Conservation (phyloP, 257 asterid species). For the Capsicum rhomboideum region DNA sequence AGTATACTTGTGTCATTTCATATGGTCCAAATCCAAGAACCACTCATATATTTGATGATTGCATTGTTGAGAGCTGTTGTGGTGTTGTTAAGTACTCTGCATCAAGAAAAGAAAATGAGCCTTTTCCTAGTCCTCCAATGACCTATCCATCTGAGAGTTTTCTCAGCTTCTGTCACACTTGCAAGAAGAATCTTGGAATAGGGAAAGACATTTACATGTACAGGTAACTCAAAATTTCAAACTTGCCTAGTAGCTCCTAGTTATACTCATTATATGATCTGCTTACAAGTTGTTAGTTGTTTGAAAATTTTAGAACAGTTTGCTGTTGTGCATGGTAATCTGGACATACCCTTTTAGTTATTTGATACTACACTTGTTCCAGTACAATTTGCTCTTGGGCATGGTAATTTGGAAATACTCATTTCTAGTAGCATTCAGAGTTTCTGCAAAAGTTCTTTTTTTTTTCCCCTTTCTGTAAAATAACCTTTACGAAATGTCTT, state of each 20-base stretch:
- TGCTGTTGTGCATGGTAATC: neutral
- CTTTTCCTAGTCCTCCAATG: conserved; percentile 15
- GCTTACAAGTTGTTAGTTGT: neutral
- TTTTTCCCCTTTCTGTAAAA: neutral
- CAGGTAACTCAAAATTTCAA: conserved; percentile 36
- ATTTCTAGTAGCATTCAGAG: neutral
- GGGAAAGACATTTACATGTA: conserved; percentile 77
- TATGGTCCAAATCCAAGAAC: conserved; percentile 80
- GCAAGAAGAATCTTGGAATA: conserved; percentile 68
- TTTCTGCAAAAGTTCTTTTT: neutral
- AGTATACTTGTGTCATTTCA: conserved; percentile 79
- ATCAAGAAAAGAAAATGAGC: conserved; percentile 19
- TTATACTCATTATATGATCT: neutral
- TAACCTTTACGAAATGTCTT: neutral
- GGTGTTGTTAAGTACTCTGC: conserved; percentile 45
- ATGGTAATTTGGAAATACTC: neutral
- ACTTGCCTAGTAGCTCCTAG: neutral
- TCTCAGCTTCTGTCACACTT: conserved; percentile 65
- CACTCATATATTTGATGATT: conserved; percentile 77
- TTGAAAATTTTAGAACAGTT: neutral
- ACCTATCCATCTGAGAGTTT: conserved; percentile 60
- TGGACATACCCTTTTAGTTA: neutral
- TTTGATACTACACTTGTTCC: neutral
- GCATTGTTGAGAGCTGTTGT: conserved; percentile 69
- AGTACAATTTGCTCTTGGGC: neutral